phyloP scores from a whole-genome alignment of 2,329 filamentous ascomycete genomes.

The Phialemoniopsis sp. region DNA sequence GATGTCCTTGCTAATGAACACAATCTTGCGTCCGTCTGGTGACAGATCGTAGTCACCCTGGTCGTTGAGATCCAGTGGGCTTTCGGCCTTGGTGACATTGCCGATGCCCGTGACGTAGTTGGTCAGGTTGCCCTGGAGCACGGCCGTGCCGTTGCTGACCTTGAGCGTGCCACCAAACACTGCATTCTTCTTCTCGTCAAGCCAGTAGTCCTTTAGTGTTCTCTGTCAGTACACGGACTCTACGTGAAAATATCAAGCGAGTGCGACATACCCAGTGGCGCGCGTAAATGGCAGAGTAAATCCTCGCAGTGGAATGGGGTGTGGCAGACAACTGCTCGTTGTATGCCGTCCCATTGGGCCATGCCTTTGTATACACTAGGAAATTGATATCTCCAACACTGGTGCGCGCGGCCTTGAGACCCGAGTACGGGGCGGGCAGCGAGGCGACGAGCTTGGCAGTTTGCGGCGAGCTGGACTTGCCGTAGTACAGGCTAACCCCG shows the following conservation, averaged over 20 bases:
- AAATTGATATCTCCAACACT: slow-evolving; percentile 27
- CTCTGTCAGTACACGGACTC: too few relatives aligned
- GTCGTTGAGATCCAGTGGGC: slow-evolving; percentile 48
- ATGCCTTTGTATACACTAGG: slow-evolving; percentile 45
- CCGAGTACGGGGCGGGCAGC: slow-evolving; percentile 30
- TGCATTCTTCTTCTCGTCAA: slow-evolving; percentile 50
- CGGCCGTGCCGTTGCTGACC: slow-evolving; percentile 16
- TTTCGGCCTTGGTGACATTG: slow-evolving; percentile 28
- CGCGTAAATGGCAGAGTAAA: slow-evolving; percentile 54
- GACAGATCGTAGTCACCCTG: slow-evolving; percentile 57
- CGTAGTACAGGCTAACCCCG: slow-evolving; percentile 31
- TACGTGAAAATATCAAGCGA: too few relatives aligned
- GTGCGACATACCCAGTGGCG: slow-evolving; percentile 45
- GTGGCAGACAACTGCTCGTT: slow-evolving; percentile 44
- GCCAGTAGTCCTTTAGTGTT: slow-evolving; percentile 48
- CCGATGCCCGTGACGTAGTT: slow-evolving; percentile 28
- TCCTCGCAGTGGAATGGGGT: slow-evolving; percentile 43
- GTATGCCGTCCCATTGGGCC: slow-evolving; percentile 52
- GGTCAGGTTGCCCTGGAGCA: slow-evolving; percentile 21
- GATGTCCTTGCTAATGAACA: slow-evolving; percentile 53
- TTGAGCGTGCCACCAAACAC: slow-evolving; percentile 56
- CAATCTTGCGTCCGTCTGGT: slow-evolving; percentile 35
- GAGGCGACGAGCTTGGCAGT: slow-evolving; percentile 25
- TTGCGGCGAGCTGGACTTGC: slow-evolving; percentile 21
- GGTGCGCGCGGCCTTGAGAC: slow-evolving; percentile 26